Percentiles rank a stretch among this genome's conserved stretches.
These are phyloP conservation scores for Acorus calamus DNA, from an alignment of 106 monocot species.

Conservation along the genomic window DNA sequence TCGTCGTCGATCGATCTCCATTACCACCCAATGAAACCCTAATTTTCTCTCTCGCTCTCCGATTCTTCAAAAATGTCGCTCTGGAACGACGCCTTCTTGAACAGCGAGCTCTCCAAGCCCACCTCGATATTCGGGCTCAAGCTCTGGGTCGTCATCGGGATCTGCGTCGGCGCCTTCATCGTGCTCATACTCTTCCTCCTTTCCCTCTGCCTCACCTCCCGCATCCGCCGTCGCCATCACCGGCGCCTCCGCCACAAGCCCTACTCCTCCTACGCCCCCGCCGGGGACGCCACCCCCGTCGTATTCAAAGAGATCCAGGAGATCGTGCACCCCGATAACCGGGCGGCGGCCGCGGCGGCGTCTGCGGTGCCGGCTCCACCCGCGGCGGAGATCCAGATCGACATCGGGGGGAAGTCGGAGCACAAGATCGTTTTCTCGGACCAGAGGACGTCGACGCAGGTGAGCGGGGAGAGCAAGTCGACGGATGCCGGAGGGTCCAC, in stretches of 20 bases:
- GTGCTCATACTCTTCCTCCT: conserved; percentile 45
- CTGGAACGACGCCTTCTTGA: conserved; percentile 21
- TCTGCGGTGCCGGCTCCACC: conserved; percentile 6
- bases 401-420: conserved; percentile 23
- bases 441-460: conserved; percentile 5
- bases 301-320: conserved; percentile 49
- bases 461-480: conserved; percentile 33
- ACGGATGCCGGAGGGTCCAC: conserved; percentile 1
- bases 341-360: conserved; percentile 6
- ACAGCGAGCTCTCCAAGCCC: conserved; percentile 34
- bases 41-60: no score
- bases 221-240: conserved; percentile 14
- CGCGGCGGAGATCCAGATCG: conserved; percentile 21
- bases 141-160: conserved; percentile 54
- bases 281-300: conserved; percentile 14
- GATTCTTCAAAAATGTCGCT: conserved; percentile 25
- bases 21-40: no score
- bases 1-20: no score
- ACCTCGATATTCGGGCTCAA: conserved; percentile 51
- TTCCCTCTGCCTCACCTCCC: conserved; percentile 25
- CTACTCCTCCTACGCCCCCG: no score
- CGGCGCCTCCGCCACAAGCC: conserved; percentile 5
- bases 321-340: conserved; percentile 14
- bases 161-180: conserved; percentile 36
- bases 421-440: conserved; percentile 20